phyloP scores from a whole-genome alignment of 768 basidiomycete species.

The Lactarius trivialis region DNA sequence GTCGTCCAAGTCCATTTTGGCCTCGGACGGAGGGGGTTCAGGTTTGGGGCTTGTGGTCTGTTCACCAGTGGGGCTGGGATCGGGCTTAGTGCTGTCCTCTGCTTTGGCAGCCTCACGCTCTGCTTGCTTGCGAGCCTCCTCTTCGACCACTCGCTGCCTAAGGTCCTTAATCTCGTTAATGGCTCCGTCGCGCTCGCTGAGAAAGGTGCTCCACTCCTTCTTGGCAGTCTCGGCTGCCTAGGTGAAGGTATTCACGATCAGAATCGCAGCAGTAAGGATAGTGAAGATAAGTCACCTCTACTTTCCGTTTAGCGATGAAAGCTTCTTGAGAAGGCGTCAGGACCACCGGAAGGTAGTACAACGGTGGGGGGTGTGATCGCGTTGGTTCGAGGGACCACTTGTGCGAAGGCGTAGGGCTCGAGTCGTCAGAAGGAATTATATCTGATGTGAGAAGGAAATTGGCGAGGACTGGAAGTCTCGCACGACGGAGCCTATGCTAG shows the following conservation, averaged over 20 bases:
- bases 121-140: constrained; percentile 44
- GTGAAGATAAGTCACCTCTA: constrained; percentile 41
- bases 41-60: neutral
- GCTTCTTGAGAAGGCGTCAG: constrained; percentile 64
- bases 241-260: constrained; percentile 1
- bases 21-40: constrained; percentile 16
- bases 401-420: constrained; percentile 26
- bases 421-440: constrained; percentile 40
- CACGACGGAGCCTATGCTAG: constrained; percentile 68
- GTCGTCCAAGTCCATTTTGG: constrained; percentile 24
- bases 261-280: neutral
- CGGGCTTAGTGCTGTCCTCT: constrained; percentile 27
- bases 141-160: constrained; percentile 59
- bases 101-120: constrained; percentile 36
- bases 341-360: constrained; percentile 70
- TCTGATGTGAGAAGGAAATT: constrained; percentile 76
- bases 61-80: neutral
- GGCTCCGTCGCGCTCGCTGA: constrained; percentile 48
- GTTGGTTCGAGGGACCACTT: constrained; percentile 43
- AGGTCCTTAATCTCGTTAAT: constrained; percentile 57
- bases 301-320: constrained; percentile 55
- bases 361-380: constrained; percentile 65
- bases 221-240: constrained; percentile 59
- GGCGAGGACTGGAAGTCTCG: constrained; percentile 62
- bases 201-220: constrained; percentile 64